phyloP scores from a whole-genome alignment of 495 filamentous ascomycete species.

The Hyaloscypha finlandica region DNA sequence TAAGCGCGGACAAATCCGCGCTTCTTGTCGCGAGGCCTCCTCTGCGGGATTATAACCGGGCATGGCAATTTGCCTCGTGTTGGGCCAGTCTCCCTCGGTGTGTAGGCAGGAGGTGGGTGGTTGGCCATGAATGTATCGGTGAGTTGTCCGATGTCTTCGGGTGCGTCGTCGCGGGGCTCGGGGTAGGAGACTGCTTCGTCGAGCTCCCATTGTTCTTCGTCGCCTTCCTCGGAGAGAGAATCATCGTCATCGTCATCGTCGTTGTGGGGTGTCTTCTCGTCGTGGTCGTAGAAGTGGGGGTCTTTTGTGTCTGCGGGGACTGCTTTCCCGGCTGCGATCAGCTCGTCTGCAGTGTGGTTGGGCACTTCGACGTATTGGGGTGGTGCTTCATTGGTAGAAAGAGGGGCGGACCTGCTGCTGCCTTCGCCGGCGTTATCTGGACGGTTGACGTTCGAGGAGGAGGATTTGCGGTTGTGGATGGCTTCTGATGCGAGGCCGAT shows the following conservation, averaged over 20 bases:
- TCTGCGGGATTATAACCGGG: slow-evolving; percentile 53
- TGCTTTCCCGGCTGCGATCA: slow-evolving; percentile 25
- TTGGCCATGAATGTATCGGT: slow-evolving; percentile 33
- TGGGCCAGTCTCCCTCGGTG: slow-evolving; percentile 11
- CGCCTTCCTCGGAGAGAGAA: slow-evolving; percentile 33
- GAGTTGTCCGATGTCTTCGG: slow-evolving; percentile 63
- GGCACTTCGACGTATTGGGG: slow-evolving; percentile 26
- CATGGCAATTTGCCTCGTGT: slow-evolving; percentile 29
- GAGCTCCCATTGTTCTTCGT: slow-evolving; percentile 52
- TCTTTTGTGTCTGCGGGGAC: slow-evolving; percentile 32
- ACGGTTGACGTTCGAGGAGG: background rate
- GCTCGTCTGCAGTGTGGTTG: slow-evolving; percentile 11
- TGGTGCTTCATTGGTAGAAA: slow-evolving; percentile 4
- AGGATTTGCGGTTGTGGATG: slow-evolving; percentile 37
- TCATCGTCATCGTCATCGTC: slow-evolving; percentile 29
- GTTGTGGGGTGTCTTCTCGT: slow-evolving; percentile 20
- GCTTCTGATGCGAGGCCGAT: slow-evolving; percentile 53
- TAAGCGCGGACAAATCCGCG: slow-evolving; percentile 54
- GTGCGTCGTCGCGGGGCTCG: slow-evolving; percentile 66
- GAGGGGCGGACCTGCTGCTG: slow-evolving; percentile 3
- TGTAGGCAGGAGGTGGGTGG: slow-evolving; percentile 32
- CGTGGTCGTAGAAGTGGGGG: background rate
- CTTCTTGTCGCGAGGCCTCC: slow-evolving; percentile 43
- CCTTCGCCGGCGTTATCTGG: slow-evolving; percentile 13
- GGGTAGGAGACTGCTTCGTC: slow-evolving; percentile 48